Base-by-base conservation (phyloP, 2,329 filamentous ascomycete species). In the Endocalyx cinctus region DNA sequence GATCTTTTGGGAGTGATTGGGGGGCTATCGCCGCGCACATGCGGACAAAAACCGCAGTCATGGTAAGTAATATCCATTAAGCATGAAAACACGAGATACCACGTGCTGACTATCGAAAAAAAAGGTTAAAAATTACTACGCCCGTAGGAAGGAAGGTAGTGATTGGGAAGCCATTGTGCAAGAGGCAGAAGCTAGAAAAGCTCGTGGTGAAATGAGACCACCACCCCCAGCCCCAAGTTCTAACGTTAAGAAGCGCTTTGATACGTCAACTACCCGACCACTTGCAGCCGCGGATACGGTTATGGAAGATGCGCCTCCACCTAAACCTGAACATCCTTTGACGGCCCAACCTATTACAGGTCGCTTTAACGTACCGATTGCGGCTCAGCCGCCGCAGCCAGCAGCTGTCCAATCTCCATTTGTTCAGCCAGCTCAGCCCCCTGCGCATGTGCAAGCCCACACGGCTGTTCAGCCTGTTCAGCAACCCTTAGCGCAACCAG, bases 41-140 rank as follows among this genome's bases (percentile, higher is more conserved):
- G 82, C 81, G 82, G 31, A 87, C 84, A 5, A 90, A 90, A 62
- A 90, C 86, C 13, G 74, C 82, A 35, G 84, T 84, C n/a, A 92
- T 92, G 86, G 86, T 85, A 68, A 57, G 70, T 54, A 47, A 34
- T n/a, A 31, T 27, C 30, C 17, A 29, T n/a, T 23, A n/a, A n/a
- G n/a, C n/a, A n/a, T n/a, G n/a, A n/a, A n/a, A n/a, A n/a, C 20
- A 8, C 20, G n/a, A 23, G n/a, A 23, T n/a, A 23, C n/a, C 20
- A 23, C 20, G 20, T 23, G 8, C n/a, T 23, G 8, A 23, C 20
- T 23, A n/a, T n/a, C n/a, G 20, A 23, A 8, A 23, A 29, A 36
- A 45, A 50, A 82, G 77, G 78, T 83, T 16, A 82, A 82, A 49
- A 84, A 84, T 48, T 83, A 80, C 49, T 84, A 75, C 45, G 67